These are phyloP conservation scores for Candida maesae DNA, from an alignment of 805 yeast species.

Conservation along the genomic window DNA sequence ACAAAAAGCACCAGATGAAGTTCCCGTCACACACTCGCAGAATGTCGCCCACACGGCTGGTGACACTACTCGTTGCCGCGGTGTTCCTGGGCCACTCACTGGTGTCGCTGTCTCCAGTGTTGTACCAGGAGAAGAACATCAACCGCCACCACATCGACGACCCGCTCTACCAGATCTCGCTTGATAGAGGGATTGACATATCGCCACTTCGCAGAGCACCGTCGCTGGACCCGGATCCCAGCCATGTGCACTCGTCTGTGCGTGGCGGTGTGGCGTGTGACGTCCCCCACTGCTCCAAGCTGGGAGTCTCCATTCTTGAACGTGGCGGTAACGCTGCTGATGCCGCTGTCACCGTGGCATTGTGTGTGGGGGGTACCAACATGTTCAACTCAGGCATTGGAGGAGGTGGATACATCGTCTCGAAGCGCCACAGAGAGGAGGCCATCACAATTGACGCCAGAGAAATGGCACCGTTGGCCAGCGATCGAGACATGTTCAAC, in stretches of 20 bases:
- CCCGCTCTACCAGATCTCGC: conserved; percentile 6
- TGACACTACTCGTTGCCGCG: neutral
- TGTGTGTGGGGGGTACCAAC: conserved; percentile 83
- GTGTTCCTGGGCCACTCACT: conserved; percentile 6
- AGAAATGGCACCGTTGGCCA: conserved; percentile 73
- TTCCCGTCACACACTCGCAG: no score
- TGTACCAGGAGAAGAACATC: no score
- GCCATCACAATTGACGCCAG: conserved; percentile 76
- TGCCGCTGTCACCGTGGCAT: conserved; percentile 83
- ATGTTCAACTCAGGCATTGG: conserved; percentile 88
- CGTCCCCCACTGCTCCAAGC: conserved; percentile 34
- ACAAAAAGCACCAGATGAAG: no score
- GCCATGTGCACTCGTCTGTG: conserved; percentile 22
- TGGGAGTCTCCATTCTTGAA: conserved; percentile 30
- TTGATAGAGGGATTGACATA: conserved; percentile 35
- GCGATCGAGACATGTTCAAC: conserved; percentile 64
- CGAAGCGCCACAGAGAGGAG: conserved; percentile 38
- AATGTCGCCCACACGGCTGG: neutral
- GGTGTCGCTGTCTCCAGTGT: neutral
- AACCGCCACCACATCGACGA: no score
- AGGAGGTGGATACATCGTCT: conserved; percentile 70
- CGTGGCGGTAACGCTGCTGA: conserved; percentile 81
- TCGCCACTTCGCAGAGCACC: conserved; percentile 35
- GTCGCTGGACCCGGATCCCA: conserved; percentile 31
- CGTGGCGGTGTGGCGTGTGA: conserved; percentile 28